phyloP scores from a whole-genome alignment of 768 basidiomycete species.

The Suillus subluteus region DNA sequence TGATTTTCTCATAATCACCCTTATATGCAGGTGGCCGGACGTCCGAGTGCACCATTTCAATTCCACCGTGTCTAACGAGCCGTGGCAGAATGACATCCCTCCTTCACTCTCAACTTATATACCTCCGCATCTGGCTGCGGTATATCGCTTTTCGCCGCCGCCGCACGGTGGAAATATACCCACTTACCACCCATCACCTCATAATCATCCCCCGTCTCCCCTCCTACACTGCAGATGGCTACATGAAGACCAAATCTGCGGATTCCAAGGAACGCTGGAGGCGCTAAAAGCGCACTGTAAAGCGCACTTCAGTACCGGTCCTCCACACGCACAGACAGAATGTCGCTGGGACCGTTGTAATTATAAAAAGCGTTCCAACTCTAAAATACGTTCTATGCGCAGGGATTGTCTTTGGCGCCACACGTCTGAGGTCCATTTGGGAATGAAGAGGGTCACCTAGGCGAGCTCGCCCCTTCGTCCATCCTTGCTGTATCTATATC shows the following conservation, averaged over 20 bases:
- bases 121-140: not conserved
- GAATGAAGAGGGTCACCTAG: not conserved
- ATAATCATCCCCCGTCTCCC: not conserved
- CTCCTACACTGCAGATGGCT: not conserved
- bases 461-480: not conserved
- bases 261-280: not conserved
- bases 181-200: not conserved
- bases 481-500: not conserved
- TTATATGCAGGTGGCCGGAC: not conserved
- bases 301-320: not conserved
- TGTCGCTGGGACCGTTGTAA: not conserved
- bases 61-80: not conserved
- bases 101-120: not conserved
- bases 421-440: not conserved
- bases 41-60: not conserved
- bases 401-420: not conserved
- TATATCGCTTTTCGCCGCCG: not conserved
- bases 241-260: not conserved
- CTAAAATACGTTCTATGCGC: not conserved
- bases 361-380: not conserved
- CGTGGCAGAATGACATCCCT: not conserved
- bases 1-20: not conserved
- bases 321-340: not conserved
- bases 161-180: not conserved
- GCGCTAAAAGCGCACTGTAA: not conserved